These are phyloP conservation scores for Acanthamoeba triangularis DNA, from an alignment of 208 protist genomes.

Conservation along the genomic window DNA sequence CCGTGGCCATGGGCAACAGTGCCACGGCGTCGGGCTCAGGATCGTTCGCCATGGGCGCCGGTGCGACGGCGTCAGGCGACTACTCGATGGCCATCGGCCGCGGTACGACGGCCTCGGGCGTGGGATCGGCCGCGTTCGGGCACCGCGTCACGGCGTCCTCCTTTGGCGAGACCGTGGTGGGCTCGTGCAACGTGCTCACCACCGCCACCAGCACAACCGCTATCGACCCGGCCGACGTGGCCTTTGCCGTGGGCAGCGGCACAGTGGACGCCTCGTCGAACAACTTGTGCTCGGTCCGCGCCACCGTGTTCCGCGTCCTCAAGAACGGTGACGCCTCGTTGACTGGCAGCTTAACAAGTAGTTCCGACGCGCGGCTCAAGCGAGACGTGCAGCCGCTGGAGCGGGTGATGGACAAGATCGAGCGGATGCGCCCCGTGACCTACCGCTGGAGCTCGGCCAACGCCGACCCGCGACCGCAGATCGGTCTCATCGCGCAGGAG, in stretches of 20 bases:
- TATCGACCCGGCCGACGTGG: background rate
- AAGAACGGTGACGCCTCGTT: background rate
- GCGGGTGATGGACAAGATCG: background rate
- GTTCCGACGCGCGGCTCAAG: background rate
- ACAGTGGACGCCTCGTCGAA: background rate
- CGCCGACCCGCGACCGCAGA: background rate
- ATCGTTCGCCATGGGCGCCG: background rate
- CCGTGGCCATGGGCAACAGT: background rate
- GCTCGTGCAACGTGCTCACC: background rate
- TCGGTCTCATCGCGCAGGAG: slow-evolving; percentile 33
- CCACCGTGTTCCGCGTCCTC: background rate
- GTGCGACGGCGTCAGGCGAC: background rate
- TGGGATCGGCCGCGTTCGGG: background rate
- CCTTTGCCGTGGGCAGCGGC: background rate
- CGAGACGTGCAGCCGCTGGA: background rate
- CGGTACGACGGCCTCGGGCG: background rate
- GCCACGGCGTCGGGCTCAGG: too few relatives aligned
- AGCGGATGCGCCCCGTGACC: background rate
- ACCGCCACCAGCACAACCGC: background rate
- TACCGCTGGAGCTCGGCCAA: background rate
- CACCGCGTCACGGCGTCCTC: background rate
- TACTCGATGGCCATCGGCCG: background rate
- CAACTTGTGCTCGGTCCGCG: background rate
- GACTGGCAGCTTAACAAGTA: background rate
- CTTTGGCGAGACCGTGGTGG: background rate